Base-by-base conservation (phyloP, 2,329 filamentous ascomycete species). In the Aspergillus versicolor region DNA sequence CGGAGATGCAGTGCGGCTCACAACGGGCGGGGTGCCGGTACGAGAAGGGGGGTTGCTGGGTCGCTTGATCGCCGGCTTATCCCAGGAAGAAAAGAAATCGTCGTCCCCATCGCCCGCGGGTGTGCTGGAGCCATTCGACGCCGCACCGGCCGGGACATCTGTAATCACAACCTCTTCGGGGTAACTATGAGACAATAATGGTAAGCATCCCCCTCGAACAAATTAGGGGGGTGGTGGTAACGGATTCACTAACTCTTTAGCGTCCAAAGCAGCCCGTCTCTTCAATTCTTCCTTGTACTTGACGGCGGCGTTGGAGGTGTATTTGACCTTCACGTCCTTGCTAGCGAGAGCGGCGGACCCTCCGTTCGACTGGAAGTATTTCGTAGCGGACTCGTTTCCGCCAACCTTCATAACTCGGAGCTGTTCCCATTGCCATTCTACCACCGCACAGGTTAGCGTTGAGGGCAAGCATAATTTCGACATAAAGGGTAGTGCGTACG, bases 71-170 rank as follows among this genome's bases (percentile, higher is more conserved):
- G 92, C 85, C 21, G 94, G 94, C 79, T 97, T 97, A 71, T 97
- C 94, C 94, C 93, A 99, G 0, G 92, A 97, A 9, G 93, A 96
- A 78, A 99, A 99, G 82, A 99, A 99, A 73, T 97, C 94, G 70
- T 97, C 92, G 19, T 88, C 87, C 21, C 85, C 82, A 65, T 96
- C 92, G 64, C 87, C 89, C 45, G 89, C 84, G n/a, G 92, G 90
- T 11, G 91, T 95, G 63, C 83, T 85, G 38, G 85, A 81, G 63
- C 84, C 87, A 59, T 91, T 88, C 52, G 78, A 79, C 48, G 83
- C 79, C 22, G 78, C 79, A 52, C 86, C 83, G 61, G 83, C 81
- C 55, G 78, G 77, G 32, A 84, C 80, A 67, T 97, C 94, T 56
- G 87, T 89, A 63, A 97, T 87, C 22, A 93, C 84, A 30, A 97